Percentiles rank a stretch among this genome's conserved stretches.
Evolutionary conservation across 2,329 filamentous ascomycete genomes (phyloP).

Genomic region (Decorospora gaudefroyi): DNA sequence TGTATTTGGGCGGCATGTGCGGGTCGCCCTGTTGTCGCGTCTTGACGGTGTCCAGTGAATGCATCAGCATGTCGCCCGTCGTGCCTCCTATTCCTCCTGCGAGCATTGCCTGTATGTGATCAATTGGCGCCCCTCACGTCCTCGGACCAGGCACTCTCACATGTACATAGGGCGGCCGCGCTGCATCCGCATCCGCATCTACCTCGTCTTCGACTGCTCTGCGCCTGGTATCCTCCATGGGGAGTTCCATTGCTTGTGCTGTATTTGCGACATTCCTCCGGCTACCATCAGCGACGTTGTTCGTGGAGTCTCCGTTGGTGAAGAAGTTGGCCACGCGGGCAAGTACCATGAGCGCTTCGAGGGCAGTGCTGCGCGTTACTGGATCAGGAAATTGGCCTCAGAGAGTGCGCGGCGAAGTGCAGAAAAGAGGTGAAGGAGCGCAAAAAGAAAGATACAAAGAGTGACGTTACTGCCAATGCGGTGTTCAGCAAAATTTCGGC

Average conservation of each 20-base stretch:
- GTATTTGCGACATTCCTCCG: constrained; percentile 26
- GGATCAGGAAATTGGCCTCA: neutral
- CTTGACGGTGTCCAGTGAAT: constrained; percentile 97
- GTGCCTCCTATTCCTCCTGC: constrained; percentile 91
- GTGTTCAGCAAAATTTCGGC: constrained; percentile 35
- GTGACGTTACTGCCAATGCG: constrained; percentile 30
- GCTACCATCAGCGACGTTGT: constrained; percentile 49
- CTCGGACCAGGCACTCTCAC: constrained; percentile 37
- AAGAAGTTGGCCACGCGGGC: constrained; percentile 56
- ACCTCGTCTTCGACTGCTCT: constrained; percentile 31
- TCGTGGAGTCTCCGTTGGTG: constrained; percentile 41
- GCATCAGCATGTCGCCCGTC: constrained; percentile 96
- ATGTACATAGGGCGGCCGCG: constrained; percentile 55
- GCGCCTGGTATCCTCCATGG: constrained; percentile 27
- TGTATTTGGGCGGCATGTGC: constrained; percentile 89
- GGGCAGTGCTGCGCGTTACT: constrained; percentile 23
- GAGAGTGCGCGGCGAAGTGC: neutral
- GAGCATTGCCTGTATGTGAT: constrained; percentile 75
- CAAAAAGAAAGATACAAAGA: constrained; percentile 17
- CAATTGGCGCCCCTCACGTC: constrained; percentile 24
- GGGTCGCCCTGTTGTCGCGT: constrained; percentile 97
- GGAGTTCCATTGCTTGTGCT: constrained; percentile 31
- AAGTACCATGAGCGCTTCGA: constrained; percentile 53
- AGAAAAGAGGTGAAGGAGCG: constrained; percentile 2
- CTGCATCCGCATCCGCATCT: constrained; percentile 51